Evolutionary conservation across 352 stramenopile species (phyloP).

Genomic region (Phytophthora agathidicida): DNA sequence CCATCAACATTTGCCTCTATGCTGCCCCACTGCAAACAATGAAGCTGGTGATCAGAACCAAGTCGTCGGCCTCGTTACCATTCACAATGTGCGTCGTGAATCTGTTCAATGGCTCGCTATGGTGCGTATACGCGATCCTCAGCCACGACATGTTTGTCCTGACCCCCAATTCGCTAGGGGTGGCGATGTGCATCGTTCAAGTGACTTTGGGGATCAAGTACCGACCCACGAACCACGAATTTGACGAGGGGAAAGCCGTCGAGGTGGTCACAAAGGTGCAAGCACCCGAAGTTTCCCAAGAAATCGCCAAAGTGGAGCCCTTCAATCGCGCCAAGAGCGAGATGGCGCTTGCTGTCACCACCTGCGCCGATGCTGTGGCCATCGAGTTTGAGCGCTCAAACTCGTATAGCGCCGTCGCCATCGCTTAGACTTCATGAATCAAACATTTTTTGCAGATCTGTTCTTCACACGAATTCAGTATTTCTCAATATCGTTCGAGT

Average conservation of each 20-base stretch:
- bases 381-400: conserved; percentile 22
- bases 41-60: conserved; percentile 40
- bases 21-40: conserved; percentile 54
- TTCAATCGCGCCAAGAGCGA: conserved; percentile 22
- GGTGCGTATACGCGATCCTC: conserved; percentile 52
- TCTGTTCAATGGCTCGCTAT: conserved; percentile 49
- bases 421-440: conserved; percentile 1
- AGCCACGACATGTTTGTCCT: conserved; percentile 49
- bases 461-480: too few relatives aligned
- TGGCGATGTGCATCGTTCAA: conserved; percentile 31
- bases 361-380: conserved; percentile 6
- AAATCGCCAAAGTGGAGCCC: conserved; percentile 8
- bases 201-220: conserved; percentile 35
- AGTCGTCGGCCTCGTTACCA: conserved; percentile 49
- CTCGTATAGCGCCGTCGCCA: conserved; percentile 14
- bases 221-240: conserved; percentile 16
- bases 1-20: conserved; percentile 49
- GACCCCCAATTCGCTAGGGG: conserved; percentile 42
- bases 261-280: conserved; percentile 8
- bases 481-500: too few relatives aligned
- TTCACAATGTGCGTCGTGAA: conserved; percentile 51
- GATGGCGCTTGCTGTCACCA: conserved; percentile 8
- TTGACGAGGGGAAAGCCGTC: neutral
- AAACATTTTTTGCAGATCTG: too few relatives aligned
- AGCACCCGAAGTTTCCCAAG: neutral